These are phyloP conservation scores for Lactarius indigo DNA, from an alignment of 768 basidiomycete genomes.

Conservation along the genomic window DNA sequence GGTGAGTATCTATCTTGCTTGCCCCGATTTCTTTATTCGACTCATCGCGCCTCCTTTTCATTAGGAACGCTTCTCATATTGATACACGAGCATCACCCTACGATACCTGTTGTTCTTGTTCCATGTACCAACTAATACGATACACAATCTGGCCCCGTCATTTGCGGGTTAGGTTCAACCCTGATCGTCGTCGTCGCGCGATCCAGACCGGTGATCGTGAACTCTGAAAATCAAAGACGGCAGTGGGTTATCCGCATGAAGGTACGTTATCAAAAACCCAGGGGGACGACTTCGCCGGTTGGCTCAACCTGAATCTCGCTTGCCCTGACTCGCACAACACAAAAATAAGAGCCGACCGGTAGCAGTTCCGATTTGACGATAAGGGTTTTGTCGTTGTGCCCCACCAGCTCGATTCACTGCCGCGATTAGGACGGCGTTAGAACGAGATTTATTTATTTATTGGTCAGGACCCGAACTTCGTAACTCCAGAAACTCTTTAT, in stretches of 20 bases:
- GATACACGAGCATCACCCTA: not conserved
- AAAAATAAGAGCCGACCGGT: not conserved
- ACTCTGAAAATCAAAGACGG: not conserved
- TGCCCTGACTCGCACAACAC: not conserved
- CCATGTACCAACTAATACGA: not conserved
- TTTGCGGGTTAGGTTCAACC: not conserved
- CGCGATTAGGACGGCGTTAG: not conserved
- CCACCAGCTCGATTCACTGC: not conserved
- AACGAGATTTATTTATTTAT: not conserved
- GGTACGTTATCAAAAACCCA: not conserved
- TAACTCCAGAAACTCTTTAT: not conserved
- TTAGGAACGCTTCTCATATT: slow-evolving; percentile 18
- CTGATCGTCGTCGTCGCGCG: not conserved
- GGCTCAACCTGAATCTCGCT: not conserved
- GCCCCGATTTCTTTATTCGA: not conserved
- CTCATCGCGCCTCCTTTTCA: not conserved
- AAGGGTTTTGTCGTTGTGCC: not conserved
- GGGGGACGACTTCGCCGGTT: not conserved
- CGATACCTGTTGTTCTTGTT: not conserved
- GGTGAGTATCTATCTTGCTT: slow-evolving; percentile 34
- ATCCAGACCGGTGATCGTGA: not conserved
- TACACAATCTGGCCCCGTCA: not conserved
- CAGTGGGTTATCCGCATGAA: not conserved
- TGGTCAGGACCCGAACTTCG: not conserved
- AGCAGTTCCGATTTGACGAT: not conserved